phyloP scores from a whole-genome alignment of 1,284 basidiomycete genomes.

The Fomes fomentarius region DNA sequence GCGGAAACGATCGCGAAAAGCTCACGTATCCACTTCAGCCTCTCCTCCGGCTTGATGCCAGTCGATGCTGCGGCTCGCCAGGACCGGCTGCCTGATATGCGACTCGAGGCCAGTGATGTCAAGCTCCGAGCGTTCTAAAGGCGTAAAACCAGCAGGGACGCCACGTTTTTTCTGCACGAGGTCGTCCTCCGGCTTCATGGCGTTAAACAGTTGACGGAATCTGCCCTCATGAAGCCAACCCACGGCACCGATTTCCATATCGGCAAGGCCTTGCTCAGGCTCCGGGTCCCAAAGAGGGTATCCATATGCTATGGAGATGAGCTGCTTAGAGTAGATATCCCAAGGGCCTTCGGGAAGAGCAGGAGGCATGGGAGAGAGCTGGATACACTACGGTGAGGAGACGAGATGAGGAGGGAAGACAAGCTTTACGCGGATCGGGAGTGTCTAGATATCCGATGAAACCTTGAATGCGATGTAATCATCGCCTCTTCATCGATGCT shows the following conservation, averaged over 20 bases:
- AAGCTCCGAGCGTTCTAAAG: not conserved
- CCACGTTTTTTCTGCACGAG: not conserved
- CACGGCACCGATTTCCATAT: conserved; percentile 11
- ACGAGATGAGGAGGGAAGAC: no score
- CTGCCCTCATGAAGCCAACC: conserved; percentile 8
- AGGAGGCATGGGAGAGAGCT: no score
- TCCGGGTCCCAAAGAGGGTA: conserved; percentile 10
- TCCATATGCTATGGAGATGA: conserved; percentile 1
- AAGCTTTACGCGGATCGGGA: no score
- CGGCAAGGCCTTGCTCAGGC: not conserved
- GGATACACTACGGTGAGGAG: no score
- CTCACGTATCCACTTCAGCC: not conserved
- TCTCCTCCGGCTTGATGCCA: not conserved
- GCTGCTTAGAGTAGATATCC: conserved; percentile 9
- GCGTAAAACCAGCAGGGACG: not conserved
- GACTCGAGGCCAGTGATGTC: not conserved
- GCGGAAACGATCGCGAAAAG: not conserved
- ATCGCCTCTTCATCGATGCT: no score
- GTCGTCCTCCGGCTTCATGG: not conserved
- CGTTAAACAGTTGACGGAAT: conserved; percentile 18
- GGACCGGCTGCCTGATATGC: not conserved
- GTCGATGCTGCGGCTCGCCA: not conserved
- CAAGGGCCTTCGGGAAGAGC: no score
- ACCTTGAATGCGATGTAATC: no score
- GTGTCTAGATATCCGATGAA: no score